Conservation (phyloP, 2,329 filamentous ascomycete genomes). For the Colletotrichum costaricense region DNA sequence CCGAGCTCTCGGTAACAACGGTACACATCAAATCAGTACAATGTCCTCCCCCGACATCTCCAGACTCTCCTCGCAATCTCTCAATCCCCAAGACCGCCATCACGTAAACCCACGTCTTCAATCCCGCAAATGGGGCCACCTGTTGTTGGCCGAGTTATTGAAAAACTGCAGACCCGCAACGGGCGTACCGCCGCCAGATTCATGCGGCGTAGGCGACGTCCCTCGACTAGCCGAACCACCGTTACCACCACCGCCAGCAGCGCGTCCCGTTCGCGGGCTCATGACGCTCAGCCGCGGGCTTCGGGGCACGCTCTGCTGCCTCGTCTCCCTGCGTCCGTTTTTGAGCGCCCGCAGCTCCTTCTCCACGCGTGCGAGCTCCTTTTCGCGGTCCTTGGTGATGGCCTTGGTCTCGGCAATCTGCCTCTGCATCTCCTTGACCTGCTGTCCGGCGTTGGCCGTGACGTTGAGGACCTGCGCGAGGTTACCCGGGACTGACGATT, state of each 20-base stretch:
- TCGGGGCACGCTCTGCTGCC: constrained; percentile 66
- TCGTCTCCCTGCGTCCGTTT: constrained; percentile 65
- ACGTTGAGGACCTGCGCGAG: constrained; percentile 59
- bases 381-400: constrained; percentile 61
- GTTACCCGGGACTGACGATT: constrained; percentile 56
- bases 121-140: constrained; percentile 59
- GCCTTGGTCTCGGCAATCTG: constrained; percentile 55
- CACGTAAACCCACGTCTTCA: constrained; percentile 27
- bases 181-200: constrained; percentile 44
- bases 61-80: not conserved
- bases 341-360: constrained; percentile 62
- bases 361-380: constrained; percentile 58
- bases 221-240: constrained; percentile 57
- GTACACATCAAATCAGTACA: not conserved
- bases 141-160: constrained; percentile 50
- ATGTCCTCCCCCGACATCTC: not conserved
- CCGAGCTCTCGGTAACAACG: not conserved
- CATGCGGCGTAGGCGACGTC: constrained; percentile 58
- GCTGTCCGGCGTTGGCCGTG: constrained; percentile 53
- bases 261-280: constrained; percentile 56
- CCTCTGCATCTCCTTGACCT: constrained; percentile 47
- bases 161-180: constrained; percentile 53
- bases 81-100: too few species aligned
- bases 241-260: constrained; percentile 27
- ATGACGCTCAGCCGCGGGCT: constrained; percentile 66